Evolutionary conservation across 257 asterid species (phyloP).

Genomic region (Mentha longifolia): DNA sequence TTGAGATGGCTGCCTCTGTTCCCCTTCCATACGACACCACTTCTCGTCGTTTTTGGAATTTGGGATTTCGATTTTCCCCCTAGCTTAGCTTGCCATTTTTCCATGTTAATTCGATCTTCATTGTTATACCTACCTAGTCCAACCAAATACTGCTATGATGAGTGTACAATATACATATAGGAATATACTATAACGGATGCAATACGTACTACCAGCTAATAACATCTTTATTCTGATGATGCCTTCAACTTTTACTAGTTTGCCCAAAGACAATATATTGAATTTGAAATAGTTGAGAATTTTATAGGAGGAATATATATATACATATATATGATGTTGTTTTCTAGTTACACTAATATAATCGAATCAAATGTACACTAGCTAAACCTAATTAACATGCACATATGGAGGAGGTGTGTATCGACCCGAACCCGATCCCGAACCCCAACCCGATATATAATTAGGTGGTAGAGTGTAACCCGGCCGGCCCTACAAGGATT

Average conservation of each 20-base stretch:
- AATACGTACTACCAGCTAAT: too few species aligned
- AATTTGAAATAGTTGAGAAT: not conserved
- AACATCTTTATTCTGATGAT: too few species aligned
- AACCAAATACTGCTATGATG: too few species aligned
- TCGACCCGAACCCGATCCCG: too few species aligned
- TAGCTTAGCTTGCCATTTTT: not conserved
- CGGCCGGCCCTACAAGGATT: not conserved
- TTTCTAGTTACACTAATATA: slow-evolving; percentile 2
- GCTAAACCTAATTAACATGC: not conserved
- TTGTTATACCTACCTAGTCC: too few species aligned
- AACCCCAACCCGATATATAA: too few species aligned
- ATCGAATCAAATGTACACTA: not conserved
- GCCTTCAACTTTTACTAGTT: not conserved
- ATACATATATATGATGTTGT: not conserved
- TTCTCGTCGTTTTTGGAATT: slow-evolving; percentile 20
- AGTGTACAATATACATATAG: too few species aligned
- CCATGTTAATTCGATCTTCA: not conserved
- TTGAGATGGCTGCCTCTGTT: slow-evolving; percentile 41
- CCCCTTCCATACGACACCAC: slow-evolving; percentile 49
- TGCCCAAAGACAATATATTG: not conserved
- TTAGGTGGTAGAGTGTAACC: too few species aligned
- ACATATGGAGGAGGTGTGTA: too few species aligned
- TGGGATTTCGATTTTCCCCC: not conserved
- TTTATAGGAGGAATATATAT: not conserved
- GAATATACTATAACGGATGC: too few species aligned